Percentiles rank a stretch among this genome's conserved stretches.
phyloP scores from a whole-genome alignment of 768 basidiomycete species.

The Pluteus cervinus region DNA sequence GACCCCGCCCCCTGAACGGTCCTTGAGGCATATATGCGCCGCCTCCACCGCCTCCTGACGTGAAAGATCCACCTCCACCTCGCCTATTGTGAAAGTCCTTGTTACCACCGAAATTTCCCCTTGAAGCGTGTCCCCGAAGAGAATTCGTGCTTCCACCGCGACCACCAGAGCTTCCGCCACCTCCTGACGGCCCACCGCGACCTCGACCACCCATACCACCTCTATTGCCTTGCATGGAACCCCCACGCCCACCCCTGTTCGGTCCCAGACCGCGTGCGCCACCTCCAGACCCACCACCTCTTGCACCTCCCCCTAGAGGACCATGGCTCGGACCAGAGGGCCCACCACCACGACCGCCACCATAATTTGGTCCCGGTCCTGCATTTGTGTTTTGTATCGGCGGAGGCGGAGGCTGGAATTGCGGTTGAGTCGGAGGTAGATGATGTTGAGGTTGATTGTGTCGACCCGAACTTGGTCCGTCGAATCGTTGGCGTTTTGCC shows the following conservation, averaged over 20 bases:
- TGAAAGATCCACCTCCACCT: slow-evolving; percentile 63
- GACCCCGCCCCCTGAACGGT: slow-evolving; percentile 57
- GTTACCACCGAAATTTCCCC: slow-evolving; percentile 59
- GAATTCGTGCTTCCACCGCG: slow-evolving; percentile 39
- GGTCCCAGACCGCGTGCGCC: slow-evolving; percentile 41
- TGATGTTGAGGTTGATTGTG: slow-evolving; percentile 45
- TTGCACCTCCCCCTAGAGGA: slow-evolving; percentile 24
- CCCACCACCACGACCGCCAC: slow-evolving; percentile 31
- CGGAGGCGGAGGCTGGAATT: slow-evolving; percentile 56
- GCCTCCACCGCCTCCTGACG: slow-evolving; percentile 31
- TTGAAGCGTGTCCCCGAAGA: slow-evolving; percentile 57
- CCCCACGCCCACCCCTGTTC: slow-evolving; percentile 47
- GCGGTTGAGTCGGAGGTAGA: slow-evolving; percentile 54
- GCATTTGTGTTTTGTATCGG: slow-evolving; percentile 35
- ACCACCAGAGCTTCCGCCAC: slow-evolving; percentile 38
- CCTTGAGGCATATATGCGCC: slow-evolving; percentile 35
- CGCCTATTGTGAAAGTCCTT: slow-evolving; percentile 62
- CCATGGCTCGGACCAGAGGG: slow-evolving; percentile 31
- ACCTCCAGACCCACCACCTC: slow-evolving; percentile 37
- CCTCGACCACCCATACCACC: slow-evolving; percentile 37
- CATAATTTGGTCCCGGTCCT: slow-evolving; percentile 25
- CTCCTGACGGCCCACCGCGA: slow-evolving; percentile 32
- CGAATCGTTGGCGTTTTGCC: slow-evolving; percentile 87
- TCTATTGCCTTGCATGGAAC: slow-evolving; percentile 39
- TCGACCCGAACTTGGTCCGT: slow-evolving; percentile 58